Base-by-base conservation (phyloP, 2,329 filamentous ascomycete species). In the Colletotrichum sidae region DNA sequence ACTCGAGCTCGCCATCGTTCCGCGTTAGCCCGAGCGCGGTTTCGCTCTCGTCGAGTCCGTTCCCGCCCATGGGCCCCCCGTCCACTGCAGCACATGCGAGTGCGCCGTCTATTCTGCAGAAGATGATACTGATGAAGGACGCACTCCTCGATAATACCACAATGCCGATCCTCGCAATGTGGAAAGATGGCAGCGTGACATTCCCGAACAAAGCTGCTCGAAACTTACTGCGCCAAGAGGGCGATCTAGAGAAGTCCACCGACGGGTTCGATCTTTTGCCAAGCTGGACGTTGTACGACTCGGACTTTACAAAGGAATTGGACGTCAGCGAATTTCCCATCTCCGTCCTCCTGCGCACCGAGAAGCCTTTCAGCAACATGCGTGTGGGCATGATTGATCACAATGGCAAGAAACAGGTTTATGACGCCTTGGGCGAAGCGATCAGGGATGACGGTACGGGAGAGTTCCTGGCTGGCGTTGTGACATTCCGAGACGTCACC, bases 121-220 rank as follows among this genome's bases (percentile, higher is more conserved):
- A 94, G 73, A 87, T 92, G 59, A 88, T 86, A 8, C 82, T 89
- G 55, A 87, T 95, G 80, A 94, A 94, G 75, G 91, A 94, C 73
- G 91, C 91, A 1, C 82, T 94, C 17, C 79, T 95, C 7, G 91
- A 93, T 72, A 92, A 88, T 44, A 92, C 92, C 34, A 86, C 88
- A 67, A 88, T 92, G 73, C 92, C 92, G 0, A 90, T 93, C 25
- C 80, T 94, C 49, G 90, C 90, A 33, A 92, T 94, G 88, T 94
- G 92, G 92, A 91, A 90, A 72, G 92, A 95, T 69, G 88, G 90
- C 57, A 90, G 87, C 52, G 88, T 93, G 51, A 89, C 87, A 0
- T 88, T 93, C 47, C 89, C 91, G 4, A 95, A 95, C 72, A 86
- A 85, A 69, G 90, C 90, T 4, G 86, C 86, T 11, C 79, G 84